phyloP scores from a whole-genome alignment of 2,329 filamentous ascomycete species.

The Catunica adiposa region DNA sequence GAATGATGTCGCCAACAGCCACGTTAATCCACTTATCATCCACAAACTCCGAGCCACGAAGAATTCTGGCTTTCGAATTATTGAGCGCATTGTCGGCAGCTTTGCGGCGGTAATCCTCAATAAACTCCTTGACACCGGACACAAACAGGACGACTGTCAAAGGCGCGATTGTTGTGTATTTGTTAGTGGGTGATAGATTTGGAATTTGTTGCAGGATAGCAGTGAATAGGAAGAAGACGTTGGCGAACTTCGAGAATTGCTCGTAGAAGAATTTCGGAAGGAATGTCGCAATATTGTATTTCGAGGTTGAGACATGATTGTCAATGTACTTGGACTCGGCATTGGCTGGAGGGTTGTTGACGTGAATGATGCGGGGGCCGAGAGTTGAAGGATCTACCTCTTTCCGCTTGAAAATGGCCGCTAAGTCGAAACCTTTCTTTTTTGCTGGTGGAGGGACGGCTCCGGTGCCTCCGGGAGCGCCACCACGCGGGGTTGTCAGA shows the following conservation, averaged over 20 bases:
- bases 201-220: conserved; percentile 90
- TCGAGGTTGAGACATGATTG: conserved; percentile 94
- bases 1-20: conserved; percentile 76
- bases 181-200: conserved; percentile 83
- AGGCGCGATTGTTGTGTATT: conserved; percentile 92
- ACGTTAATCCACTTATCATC: conserved; percentile 91
- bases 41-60: conserved; percentile 69
- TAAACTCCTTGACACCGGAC: conserved; percentile 86
- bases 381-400: conserved; percentile 81
- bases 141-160: conserved; percentile 76
- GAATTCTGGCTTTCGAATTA: conserved; percentile 64
- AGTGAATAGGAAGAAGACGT: conserved; percentile 98
- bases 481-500: conserved; percentile 54
- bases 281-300: conserved; percentile 90
- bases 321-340: conserved; percentile 76
- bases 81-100: conserved; percentile 77
- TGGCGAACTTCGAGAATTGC: conserved; percentile 98
- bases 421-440: conserved; percentile 46
- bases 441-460: conserved; percentile 26
- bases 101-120: conserved; percentile 86
- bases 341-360: conserved; percentile 94
- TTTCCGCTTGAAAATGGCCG: conserved; percentile 69
- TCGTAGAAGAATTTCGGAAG: conserved; percentile 94
- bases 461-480: conserved; percentile 20
- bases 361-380: conserved; percentile 78